These are phyloP conservation scores for Kwoniella bestiolae DNA, from an alignment of 768 basidiomycete genomes.

Conservation along the genomic window DNA sequence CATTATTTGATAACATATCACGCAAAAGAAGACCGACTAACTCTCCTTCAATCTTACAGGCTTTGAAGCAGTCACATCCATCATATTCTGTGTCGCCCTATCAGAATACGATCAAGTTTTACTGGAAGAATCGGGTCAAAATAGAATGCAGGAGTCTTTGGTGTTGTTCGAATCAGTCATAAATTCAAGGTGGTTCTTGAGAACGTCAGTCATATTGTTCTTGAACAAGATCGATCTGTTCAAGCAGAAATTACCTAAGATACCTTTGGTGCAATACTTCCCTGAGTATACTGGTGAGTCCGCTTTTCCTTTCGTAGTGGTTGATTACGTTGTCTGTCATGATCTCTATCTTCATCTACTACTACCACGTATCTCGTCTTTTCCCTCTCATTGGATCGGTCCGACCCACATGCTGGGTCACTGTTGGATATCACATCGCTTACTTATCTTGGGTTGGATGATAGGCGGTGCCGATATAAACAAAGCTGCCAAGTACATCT, in stretches of 20 bases:
- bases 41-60: conserved; percentile 54
- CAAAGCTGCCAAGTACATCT: conserved; percentile 90
- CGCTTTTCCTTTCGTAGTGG: background rate
- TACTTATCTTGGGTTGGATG: too few species aligned
- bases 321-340: background rate
- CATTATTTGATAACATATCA: too few species aligned
- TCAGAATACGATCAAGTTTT: conserved; percentile 76
- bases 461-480: conserved; percentile 85
- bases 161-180: conserved; percentile 76
- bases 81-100: conserved; percentile 77
- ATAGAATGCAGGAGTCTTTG: conserved; percentile 75
- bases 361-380: too few species aligned
- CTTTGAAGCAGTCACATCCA: conserved; percentile 77
- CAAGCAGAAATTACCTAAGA: conserved; percentile 72
- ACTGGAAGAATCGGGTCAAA: conserved; percentile 68
- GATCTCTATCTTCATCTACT: too few species aligned
- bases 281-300: conserved; percentile 73
- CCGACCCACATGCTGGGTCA: background rate
- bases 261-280: conserved; percentile 65
- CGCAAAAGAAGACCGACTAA: background rate
- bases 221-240: conserved; percentile 69
- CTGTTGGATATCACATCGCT: background rate
- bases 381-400: background rate
- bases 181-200: conserved; percentile 76
- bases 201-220: conserved; percentile 66